Evolutionary conservation across 176 grass and related monocot genomes (phyloP), one percentile per base, ranked within the genome.

Genomic region (Triticum monococcum): DNA sequence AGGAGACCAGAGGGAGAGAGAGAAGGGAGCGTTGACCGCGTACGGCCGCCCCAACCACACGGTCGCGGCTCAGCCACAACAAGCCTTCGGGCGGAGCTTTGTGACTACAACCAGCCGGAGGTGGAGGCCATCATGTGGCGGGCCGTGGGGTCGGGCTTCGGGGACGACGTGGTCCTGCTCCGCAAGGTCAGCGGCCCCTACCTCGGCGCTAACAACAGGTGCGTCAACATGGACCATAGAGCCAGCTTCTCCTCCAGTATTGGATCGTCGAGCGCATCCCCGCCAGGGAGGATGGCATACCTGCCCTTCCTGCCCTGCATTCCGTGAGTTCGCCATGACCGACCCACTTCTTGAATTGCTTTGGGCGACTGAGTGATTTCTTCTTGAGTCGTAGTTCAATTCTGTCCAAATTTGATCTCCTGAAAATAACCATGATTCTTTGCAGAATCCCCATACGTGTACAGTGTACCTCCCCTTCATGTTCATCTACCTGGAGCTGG

Each of bases 191-290:
- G 3, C 20, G 28, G 3, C 3, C 61, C 17, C 40, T 28, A 38
- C 84, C 84, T 86, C 65, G 50, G 84, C 25, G 76, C 48, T 35
- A 62, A 72, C 25, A 65, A 17, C 12, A 66, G 61, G 28, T 37
- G 4, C 43, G 63, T 78, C 84, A 30, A 26, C 62, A 31, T 69
- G 6, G 65, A 80, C 7, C n/a, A 9, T 45, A 25, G 28, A 45
- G 3, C 8, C 22, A 67, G 50, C 16, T 12, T 5, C 36, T 5
- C 25, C 72, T 40, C 65, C 24, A 46, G 65, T 65, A 30, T 9
- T 85, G 83, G 74, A 12, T 12, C 14, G 43, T 78, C 20, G 62
- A 68, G 63, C 12, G 17, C 37, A 33, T 75, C 36, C 82, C 56
- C 17, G 16, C 5, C 10, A 84, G 36, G 8, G 25, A 59, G 9